phyloP scores from a whole-genome alignment of 2,329 filamentous ascomycete species.

The Pseudogymnoascus pannorum region DNA sequence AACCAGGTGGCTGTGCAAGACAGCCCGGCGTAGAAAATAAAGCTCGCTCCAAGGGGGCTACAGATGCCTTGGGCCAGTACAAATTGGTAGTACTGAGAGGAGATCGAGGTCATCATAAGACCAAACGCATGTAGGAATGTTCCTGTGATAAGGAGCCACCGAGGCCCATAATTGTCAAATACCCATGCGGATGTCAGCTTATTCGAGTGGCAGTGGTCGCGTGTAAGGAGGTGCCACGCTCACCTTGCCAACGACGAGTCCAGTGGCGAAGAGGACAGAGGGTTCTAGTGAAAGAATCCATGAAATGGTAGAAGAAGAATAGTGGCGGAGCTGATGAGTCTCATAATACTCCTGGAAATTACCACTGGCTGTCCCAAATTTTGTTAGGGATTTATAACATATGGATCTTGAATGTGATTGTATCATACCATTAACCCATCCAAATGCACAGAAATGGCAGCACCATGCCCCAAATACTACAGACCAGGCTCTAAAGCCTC shows the following conservation, averaged over 20 bases:
- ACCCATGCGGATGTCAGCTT: background rate
- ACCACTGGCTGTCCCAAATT: background rate
- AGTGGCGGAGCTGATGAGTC: slow-evolving; percentile 36
- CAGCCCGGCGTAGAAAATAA: slow-evolving; percentile 32
- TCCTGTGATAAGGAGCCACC: slow-evolving; percentile 19
- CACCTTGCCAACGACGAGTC: background rate
- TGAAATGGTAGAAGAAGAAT: slow-evolving; percentile 46
- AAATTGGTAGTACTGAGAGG: slow-evolving; percentile 32
- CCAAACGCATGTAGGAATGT: slow-evolving; percentile 29
- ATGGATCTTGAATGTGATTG: background rate
- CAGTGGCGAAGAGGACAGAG: slow-evolving; percentile 19
- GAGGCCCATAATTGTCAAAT: slow-evolving; percentile 19
- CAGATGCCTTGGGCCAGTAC: slow-evolving; percentile 34
- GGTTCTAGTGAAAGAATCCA: slow-evolving; percentile 52
- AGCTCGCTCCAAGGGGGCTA: slow-evolving; percentile 30
- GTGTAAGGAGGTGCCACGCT: background rate
- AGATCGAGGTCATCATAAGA: slow-evolving; percentile 30
- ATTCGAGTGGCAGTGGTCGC: background rate
- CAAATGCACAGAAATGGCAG: slow-evolving; percentile 42
- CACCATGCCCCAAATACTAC: slow-evolving; percentile 43
- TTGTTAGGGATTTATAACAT: background rate
- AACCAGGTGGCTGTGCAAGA: slow-evolving; percentile 36
- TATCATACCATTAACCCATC: slow-evolving; percentile 39
- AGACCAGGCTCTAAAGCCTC: slow-evolving; percentile 49
- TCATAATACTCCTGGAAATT: slow-evolving; percentile 51